Evolutionary conservation across 208 protist genomes (phyloP), one percentile per base, ranked within the genome.

Genomic region (Crithidia mellificae): DNA sequence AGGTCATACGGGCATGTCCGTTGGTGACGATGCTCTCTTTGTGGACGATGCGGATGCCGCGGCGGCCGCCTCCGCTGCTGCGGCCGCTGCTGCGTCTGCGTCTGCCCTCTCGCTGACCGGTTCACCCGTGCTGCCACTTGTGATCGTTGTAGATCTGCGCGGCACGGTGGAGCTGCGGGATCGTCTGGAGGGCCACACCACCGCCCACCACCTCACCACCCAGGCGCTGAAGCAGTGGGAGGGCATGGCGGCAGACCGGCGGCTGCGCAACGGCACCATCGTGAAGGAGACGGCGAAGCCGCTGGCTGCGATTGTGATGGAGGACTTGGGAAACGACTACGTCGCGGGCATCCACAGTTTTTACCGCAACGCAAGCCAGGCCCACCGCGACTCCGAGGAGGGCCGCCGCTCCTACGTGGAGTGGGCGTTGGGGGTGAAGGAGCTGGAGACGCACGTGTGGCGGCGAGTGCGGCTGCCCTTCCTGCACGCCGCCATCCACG

Each of bases 301-400:
- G 38, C 55, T 87, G 15, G 27, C 72, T 22, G 39, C 56, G 19
- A 70, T 87, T 25, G 66, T 85, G 17, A 77, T 72, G 58, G 69
- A 77, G 38, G 69, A 81, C 43, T 75, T 89, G 53, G 86, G 75
- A 22, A 57, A 78, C 24, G 64, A 50, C 6, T 89, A 85, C 72
- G 29, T 87, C 14, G 47, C 39, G 8, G 61, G 56, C 0, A 77
- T 80, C 19, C 68, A 75, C 46, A 20, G 38, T 36, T 87, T 84
- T 71, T 92, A 92, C 74, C 69, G 68, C 12, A 38, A 44, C 30
- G 66, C 61, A n/a, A 77, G 86, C 20, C 41, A 56, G 3, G 36
- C 51, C 43, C 82, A 85, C 36, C 65, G 83, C 4, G 29, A 58
- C 66, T 67, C 43, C 2, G 52, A 66, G 0, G 68, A 78, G 24